Conservation (phyloP, 73 alveolate genomes). For the Paramecium bursaria region DNA sequence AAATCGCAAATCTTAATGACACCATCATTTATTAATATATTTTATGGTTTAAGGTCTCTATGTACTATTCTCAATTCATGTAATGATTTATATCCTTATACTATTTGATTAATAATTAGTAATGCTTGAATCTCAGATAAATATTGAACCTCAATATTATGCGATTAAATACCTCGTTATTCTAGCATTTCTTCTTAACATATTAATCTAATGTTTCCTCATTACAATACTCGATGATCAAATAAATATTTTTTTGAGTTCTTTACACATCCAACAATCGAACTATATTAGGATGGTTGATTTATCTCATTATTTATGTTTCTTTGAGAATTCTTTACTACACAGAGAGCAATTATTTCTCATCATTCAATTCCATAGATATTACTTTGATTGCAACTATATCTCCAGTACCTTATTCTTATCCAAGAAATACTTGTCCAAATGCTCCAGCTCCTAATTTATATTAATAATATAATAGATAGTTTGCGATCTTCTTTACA, state of each 20-base stretch:
- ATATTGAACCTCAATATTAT: too few relatives aligned
- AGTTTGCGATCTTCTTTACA: too few relatives aligned
- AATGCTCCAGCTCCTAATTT: too few relatives aligned
- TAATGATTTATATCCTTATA: conserved; percentile 71
- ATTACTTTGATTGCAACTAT: conserved; percentile 28
- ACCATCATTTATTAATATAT: conserved; percentile 72
- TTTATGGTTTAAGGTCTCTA: conserved; percentile 82
- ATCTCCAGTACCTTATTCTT: too few relatives aligned
- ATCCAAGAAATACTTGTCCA: too few relatives aligned
- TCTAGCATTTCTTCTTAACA: conserved; percentile 67
- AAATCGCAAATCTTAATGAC: conserved; percentile 74
- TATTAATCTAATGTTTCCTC: conserved; percentile 78
- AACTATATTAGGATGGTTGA: conserved; percentile 76
- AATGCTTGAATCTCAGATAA: conserved; percentile 73
- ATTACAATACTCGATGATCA: conserved; percentile 84
- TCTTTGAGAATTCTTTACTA: conserved; percentile 55
- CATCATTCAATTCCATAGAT: neutral
- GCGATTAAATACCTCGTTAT: conserved; percentile 39
- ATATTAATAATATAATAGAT: too few relatives aligned
- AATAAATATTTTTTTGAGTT: conserved; percentile 76
- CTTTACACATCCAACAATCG: conserved; percentile 72
- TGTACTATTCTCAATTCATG: conserved; percentile 74
- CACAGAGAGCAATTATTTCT: neutral
- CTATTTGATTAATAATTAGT: conserved; percentile 76
- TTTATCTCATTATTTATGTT: conserved; percentile 68